Conservation (phyloP, 257 asterid genomes). For the Haberlea rhodopensis region DNA sequence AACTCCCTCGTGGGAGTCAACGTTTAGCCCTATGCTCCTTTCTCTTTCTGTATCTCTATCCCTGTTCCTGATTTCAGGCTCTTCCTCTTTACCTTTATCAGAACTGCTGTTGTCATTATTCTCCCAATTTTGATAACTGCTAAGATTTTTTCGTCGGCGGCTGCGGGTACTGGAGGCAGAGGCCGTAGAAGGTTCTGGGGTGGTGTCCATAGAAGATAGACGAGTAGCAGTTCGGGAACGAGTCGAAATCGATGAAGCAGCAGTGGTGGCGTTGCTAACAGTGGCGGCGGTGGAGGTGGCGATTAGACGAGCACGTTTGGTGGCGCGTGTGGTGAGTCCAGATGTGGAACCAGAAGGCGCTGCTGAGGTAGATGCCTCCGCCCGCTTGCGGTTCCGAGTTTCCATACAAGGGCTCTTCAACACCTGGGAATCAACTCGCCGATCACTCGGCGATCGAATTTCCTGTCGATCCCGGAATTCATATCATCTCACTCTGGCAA, state of each 20-base stretch:
- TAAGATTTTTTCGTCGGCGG: conserved; percentile 72
- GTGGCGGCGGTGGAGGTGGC: conserved; percentile 41
- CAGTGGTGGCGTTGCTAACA: conserved; percentile 26
- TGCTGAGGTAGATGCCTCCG: conserved; percentile 99
- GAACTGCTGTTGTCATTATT: conserved; percentile 43
- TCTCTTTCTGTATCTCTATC: conserved; percentile 58
- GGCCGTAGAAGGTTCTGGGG: conserved; percentile 66
- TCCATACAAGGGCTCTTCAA: conserved; percentile 91
- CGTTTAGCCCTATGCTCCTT: conserved; percentile 68
- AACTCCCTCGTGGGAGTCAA: conserved; percentile 61
- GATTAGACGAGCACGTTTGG: conserved; percentile 76
- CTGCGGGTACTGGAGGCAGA: conserved; percentile 73
- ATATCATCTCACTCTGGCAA: conserved; percentile 39
- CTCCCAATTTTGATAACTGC: conserved; percentile 45
- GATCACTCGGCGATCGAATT: conserved; percentile 85
- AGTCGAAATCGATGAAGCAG: conserved; percentile 47
- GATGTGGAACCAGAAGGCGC: conserved; percentile 59
- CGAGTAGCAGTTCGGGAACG: conserved; percentile 66
- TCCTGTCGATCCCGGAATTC: conserved; percentile 39
- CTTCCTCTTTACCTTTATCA: conserved; percentile 93
- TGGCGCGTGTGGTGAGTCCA: conserved; percentile 82
- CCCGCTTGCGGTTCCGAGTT: conserved; percentile 99
- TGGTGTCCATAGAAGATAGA: conserved; percentile 70
- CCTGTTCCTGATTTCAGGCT: conserved; percentile 61
- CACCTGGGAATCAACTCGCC: conserved; percentile 68